These are phyloP conservation scores for Beauveria rudraprayagi DNA, from an alignment of 2,329 filamentous ascomycete genomes.

Conservation along the genomic window DNA sequence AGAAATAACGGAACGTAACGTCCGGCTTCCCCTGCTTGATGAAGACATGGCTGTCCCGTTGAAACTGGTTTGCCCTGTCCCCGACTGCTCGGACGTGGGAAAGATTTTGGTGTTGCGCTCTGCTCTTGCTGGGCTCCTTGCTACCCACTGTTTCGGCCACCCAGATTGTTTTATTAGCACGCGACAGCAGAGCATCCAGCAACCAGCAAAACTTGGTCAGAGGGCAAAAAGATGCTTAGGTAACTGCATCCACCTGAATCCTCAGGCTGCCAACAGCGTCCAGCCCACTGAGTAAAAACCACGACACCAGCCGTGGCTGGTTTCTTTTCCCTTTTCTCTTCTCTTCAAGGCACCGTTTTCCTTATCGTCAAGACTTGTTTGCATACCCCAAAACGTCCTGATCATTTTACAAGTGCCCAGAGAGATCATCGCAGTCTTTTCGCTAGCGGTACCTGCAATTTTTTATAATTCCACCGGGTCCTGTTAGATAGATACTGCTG, in stretches of 20 bases:
- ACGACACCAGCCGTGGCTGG: constrained; percentile 20
- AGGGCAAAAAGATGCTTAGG: not conserved
- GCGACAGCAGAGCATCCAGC: constrained; percentile 1
- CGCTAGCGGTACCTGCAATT: constrained; percentile 89
- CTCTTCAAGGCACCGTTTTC: constrained; percentile 63
- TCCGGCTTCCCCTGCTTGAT: constrained; percentile 25
- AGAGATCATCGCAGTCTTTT: constrained; percentile 75
- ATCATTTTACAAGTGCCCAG: constrained; percentile 88
- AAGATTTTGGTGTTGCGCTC: constrained; percentile 3
- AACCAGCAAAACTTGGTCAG: not conserved
- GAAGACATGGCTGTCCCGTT: constrained; percentile 1
- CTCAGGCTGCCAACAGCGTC: constrained; percentile 13
- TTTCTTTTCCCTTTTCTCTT: constrained; percentile 25
- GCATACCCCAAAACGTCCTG: constrained; percentile 65
- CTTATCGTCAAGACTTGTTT: constrained; percentile 88
- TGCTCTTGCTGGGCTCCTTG: not conserved
- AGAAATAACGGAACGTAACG: constrained; percentile 40
- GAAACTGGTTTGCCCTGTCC: not conserved
- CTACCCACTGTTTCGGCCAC: not conserved
- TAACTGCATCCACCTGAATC: constrained; percentile 7
- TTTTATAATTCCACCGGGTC: constrained; percentile 54
- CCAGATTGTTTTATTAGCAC: not conserved
- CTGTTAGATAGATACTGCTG: constrained; percentile 96
- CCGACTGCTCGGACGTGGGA: not conserved
- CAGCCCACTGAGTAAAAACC: constrained; percentile 21